Percentiles rank a stretch among this genome's conserved stretches.
phyloP scores from a whole-genome alignment of 2,329 filamentous ascomycete species.

The Dactylonectria estremocensis region DNA sequence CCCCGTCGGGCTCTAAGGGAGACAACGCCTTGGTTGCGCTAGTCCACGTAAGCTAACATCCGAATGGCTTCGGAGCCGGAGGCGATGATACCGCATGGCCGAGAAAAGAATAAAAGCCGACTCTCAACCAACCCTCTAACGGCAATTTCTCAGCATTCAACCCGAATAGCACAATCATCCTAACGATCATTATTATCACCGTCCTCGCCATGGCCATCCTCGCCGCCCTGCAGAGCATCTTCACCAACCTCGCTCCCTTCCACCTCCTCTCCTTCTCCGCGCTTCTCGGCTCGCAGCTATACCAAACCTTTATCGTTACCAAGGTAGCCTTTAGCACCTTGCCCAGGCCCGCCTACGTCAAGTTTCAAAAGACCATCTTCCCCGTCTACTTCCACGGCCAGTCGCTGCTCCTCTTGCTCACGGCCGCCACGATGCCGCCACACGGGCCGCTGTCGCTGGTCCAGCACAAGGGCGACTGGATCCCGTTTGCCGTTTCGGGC shows the following conservation, averaged over 20 bases:
- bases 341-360: slow-evolving; percentile 54
- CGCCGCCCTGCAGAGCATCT: slow-evolving; percentile 27
- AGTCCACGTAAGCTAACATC: slow-evolving; percentile 33
- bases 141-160: slow-evolving; percentile 7
- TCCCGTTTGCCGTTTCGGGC: slow-evolving; percentile 53
- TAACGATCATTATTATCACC: too few species aligned
- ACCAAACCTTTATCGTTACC: slow-evolving; percentile 57
- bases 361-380: slow-evolving; percentile 59
- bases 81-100: not conserved
- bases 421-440: slow-evolving; percentile 53
- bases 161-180: not conserved
- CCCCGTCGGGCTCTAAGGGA: not conserved
- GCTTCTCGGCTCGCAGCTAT: slow-evolving; percentile 58
- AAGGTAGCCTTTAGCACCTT: slow-evolving; percentile 55
- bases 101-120: slow-evolving; percentile 27
- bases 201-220: slow-evolving; percentile 32
- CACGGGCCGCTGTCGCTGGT: slow-evolving; percentile 50
- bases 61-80: slow-evolving; percentile 42
- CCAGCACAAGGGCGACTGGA: slow-evolving; percentile 49
- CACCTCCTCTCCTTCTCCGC: slow-evolving; percentile 59
- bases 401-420: slow-evolving; percentile 52
- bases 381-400: slow-evolving; percentile 59
- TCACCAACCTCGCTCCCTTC: slow-evolving; percentile 49
- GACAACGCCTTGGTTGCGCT: not conserved
- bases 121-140: not conserved